Evolutionary conservation across 768 basidiomycete genomes (phyloP).

Genomic region (Cubamyces sp.): DNA sequence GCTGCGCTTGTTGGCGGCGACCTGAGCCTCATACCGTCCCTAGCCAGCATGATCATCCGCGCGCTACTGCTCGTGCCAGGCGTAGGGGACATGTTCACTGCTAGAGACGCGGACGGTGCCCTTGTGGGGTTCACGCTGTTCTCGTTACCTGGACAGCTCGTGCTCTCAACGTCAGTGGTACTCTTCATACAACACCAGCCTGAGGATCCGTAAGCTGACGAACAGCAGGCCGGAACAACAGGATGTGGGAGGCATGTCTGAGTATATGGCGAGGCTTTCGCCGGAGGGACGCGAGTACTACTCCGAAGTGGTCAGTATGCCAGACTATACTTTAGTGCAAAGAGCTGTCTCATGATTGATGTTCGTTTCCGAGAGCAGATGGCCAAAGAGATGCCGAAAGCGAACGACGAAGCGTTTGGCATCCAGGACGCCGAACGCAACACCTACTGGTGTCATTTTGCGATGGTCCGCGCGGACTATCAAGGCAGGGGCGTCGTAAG

Average conservation of each 20-base stretch:
- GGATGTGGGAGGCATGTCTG: constrained; percentile 18
- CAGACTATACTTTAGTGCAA: no score
- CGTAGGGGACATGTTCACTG: constrained; percentile 16
- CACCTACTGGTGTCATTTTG: constrained; percentile 26
- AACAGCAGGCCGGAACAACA: constrained; percentile 20
- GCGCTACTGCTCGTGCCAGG: constrained; percentile 4
- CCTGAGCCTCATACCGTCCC: constrained; percentile 4
- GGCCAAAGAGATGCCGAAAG: constrained; percentile 12
- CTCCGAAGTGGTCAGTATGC: constrained; percentile 13
- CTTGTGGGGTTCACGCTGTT: constrained; percentile 24
- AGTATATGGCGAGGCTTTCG: constrained; percentile 23
- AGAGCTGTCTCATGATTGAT: background rate
- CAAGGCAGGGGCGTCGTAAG: constrained; percentile 21
- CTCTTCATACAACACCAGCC: background rate
- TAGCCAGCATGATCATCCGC: constrained; percentile 12
- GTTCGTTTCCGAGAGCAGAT: background rate
- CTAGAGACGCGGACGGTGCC: constrained; percentile 16
- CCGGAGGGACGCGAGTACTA: constrained; percentile 25
- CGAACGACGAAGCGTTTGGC: constrained; percentile 11
- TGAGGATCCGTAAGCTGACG: background rate
- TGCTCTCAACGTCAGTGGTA: constrained; percentile 18
- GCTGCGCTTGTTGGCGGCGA: constrained; percentile 12
- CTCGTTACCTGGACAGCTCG: constrained; percentile 17
- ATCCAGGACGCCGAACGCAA: constrained; percentile 12
- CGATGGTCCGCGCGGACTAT: constrained; percentile 22